Conservation (phyloP, 371 early-diverging fungal species). For the Mucor lusitanicus region DNA sequence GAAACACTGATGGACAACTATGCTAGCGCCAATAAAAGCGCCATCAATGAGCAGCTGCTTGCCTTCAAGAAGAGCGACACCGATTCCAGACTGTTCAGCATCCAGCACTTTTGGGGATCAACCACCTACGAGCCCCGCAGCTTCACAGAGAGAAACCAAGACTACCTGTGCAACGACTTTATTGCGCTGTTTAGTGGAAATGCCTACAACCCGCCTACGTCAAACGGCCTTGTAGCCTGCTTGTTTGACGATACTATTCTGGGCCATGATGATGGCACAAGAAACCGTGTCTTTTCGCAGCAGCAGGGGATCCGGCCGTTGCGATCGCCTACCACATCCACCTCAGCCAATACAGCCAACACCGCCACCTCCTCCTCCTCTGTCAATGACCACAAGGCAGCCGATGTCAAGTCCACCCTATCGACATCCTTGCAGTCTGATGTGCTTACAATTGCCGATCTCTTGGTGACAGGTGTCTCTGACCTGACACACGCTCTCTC, state of each 20-base stretch:
- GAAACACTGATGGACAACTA: conserved; percentile 36
- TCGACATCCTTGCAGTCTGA: conserved; percentile 13
- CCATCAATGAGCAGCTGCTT: conserved; percentile 22
- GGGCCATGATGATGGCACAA: conserved; percentile 62
- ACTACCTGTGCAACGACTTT: conserved; percentile 78
- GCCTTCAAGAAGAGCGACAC: conserved; percentile 44
- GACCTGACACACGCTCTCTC: conserved; percentile 75
- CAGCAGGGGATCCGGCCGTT: conserved; percentile 53
- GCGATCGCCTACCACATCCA: conserved; percentile 16
- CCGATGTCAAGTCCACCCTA: conserved; percentile 13
- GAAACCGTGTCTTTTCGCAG: conserved; percentile 30
- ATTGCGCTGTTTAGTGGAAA: conserved; percentile 70
- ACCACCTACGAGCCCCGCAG: conserved; percentile 73
- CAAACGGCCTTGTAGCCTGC: conserved; percentile 75
- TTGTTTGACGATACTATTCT: conserved; percentile 73
- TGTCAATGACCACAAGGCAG: conserved; percentile 3
- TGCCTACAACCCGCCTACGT: conserved; percentile 51
- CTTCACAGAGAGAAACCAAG: conserved; percentile 73
- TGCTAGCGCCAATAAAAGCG: conserved; percentile 40
- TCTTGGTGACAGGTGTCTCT: conserved; percentile 53
- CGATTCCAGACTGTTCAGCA: conserved; percentile 56
- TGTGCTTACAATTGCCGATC: conserved; percentile 47
- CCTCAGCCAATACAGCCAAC: neutral
- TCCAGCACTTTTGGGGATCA: conserved; percentile 79
- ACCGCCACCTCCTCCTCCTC: neutral